phyloP scores from a whole-genome alignment of 2,329 filamentous ascomycete species.

The Talaromyces amestolkiae region DNA sequence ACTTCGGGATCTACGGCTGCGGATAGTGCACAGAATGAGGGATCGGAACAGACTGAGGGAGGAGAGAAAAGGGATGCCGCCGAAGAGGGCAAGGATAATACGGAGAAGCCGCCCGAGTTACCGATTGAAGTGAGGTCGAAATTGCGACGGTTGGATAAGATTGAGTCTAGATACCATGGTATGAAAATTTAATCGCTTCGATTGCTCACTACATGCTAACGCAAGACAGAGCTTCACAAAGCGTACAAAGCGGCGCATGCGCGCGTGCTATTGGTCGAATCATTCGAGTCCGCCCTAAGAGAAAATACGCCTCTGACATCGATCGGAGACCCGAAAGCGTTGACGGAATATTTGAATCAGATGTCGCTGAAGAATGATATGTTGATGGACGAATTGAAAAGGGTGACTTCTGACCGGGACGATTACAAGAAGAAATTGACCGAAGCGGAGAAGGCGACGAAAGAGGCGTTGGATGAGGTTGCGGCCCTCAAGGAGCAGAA shows the following conservation, averaged over 20 bases:
- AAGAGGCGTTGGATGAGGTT: slow-evolving; percentile 63
- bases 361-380: slow-evolving; percentile 83
- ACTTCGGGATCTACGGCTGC: not conserved
- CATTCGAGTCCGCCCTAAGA: slow-evolving; percentile 85
- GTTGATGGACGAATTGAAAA: slow-evolving; percentile 89
- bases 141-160: slow-evolving; percentile 81
- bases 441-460: slow-evolving; percentile 63
- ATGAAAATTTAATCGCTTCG: slow-evolving; percentile 20
- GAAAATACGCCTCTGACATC: slow-evolving; percentile 90
- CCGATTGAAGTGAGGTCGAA: slow-evolving; percentile 72
- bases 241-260: slow-evolving; percentile 91
- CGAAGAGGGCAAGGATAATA: slow-evolving; percentile 18
- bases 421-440: slow-evolving; percentile 72
- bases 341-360: slow-evolving; percentile 88
- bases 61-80: slow-evolving; percentile 25
- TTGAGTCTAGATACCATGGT: slow-evolving; percentile 86
- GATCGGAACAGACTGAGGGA: slow-evolving; percentile 22
- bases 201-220: not conserved
- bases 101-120: slow-evolving; percentile 52
- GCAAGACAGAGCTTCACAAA: slow-evolving; percentile 69
- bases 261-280: slow-evolving; percentile 81
- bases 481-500: slow-evolving; percentile 49
- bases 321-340: slow-evolving; percentile 77
- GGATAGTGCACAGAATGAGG: not conserved
- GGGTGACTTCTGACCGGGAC: slow-evolving; percentile 78